Percentiles rank a stretch among this genome's conserved stretches.
These are phyloP conservation scores for Backusella liffmaniae DNA, from an alignment of 192 early-diverging fungal species.

Conservation along the genomic window DNA sequence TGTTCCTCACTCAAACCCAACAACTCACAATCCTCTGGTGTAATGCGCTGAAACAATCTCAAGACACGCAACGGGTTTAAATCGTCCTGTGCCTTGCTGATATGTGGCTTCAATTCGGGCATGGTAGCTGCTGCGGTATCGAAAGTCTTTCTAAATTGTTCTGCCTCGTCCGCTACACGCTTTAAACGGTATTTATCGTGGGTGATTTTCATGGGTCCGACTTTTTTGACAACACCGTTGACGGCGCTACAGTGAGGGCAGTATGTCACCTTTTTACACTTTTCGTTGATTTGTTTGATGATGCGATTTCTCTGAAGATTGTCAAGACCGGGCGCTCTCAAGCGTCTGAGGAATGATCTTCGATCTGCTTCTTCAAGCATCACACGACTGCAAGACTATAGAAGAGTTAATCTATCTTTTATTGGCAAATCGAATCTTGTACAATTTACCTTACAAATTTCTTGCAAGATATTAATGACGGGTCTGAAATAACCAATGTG, in stretches of 20 bases:
- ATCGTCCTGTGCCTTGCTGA: constrained; percentile 89
- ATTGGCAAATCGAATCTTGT: not conserved
- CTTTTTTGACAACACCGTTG: constrained; percentile 95
- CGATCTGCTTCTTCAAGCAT: constrained; percentile 81
- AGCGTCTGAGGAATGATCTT: constrained; percentile 62
- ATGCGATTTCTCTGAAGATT: constrained; percentile 73
- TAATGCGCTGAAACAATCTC: constrained; percentile 83
- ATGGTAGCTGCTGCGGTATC: constrained; percentile 67
- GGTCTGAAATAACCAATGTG: constrained; percentile 97
- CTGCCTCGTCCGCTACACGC: constrained; percentile 70
- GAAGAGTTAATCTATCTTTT: not conserved
- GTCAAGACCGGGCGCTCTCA: constrained; percentile 81
- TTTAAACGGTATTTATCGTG: constrained; percentile 94
- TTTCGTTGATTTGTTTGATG: constrained; percentile 79
- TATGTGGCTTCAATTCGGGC: constrained; percentile 73
- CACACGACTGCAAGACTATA: constrained; percentile 81
- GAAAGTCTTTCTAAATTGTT: constrained; percentile 75
- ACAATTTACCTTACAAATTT: constrained; percentile 86
- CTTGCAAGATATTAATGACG: constrained; percentile 86
- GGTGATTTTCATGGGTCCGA: constrained; percentile 89
- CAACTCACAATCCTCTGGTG: constrained; percentile 93
- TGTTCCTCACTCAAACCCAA: constrained; percentile 84
- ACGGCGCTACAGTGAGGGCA: constrained; percentile 81
- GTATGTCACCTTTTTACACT: constrained; percentile 83
- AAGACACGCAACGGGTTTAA: constrained; percentile 88